Evolutionary conservation across 225 moss, liverwort and hornwort species (phyloP).

Genomic region (Sphagnum contortum): DNA sequence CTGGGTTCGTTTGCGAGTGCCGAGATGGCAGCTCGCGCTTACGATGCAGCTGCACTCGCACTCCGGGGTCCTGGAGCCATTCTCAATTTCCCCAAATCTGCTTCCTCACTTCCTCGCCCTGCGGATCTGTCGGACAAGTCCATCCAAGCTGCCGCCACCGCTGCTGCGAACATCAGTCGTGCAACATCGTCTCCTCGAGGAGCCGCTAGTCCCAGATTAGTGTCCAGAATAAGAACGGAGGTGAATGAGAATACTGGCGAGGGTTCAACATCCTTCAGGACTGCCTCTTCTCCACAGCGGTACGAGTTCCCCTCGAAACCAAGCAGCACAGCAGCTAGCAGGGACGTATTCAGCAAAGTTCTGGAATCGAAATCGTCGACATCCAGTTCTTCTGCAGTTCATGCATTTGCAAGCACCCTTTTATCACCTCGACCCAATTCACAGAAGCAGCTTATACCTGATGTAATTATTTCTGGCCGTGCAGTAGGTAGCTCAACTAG

Average conservation of each 20-base stretch:
- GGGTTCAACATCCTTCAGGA: no score
- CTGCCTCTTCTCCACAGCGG: neutral
- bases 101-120: conserved; percentile 29
- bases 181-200: neutral
- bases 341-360: no score
- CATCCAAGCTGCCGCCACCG: conserved; percentile 49
- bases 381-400: no score
- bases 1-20: conserved; percentile 50
- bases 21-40: conserved; percentile 52
- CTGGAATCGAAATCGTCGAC: no score
- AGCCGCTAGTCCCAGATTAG: neutral
- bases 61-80: conserved; percentile 35
- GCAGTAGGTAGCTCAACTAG: no score
- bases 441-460: no score
- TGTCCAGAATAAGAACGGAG: no score
- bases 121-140: conserved; percentile 40
- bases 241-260: no score
- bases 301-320: conserved; percentile 6
- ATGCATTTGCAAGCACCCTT: no score
- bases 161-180: conserved; percentile 36
- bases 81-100: conserved; percentile 43
- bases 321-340: neutral
- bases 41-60: conserved; percentile 52
- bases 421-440: no score
- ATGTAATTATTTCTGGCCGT: no score